Evolutionary conservation across 805 yeast species (phyloP).

Genomic region (Isabelozyma pseudorhagii): DNA sequence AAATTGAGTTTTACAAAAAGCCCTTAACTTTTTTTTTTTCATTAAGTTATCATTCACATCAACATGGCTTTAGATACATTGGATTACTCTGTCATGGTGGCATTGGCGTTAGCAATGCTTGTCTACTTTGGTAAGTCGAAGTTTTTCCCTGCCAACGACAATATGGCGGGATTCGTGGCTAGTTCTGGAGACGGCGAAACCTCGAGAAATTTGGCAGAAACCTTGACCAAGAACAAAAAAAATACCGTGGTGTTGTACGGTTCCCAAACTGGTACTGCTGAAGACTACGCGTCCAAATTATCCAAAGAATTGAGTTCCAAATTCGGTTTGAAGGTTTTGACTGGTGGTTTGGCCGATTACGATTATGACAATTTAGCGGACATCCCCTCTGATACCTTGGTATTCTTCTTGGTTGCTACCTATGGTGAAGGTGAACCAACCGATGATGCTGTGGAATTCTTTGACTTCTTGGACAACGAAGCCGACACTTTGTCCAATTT

Average conservation of each 20-base stretch:
- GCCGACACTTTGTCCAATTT: slow-evolving; percentile 56
- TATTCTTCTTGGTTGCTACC: slow-evolving; percentile 75
- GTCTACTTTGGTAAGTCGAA: slow-evolving; percentile 66
- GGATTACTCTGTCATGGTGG: slow-evolving; percentile 66
- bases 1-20: background rate
- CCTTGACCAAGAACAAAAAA: slow-evolving; percentile 60
- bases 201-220: slow-evolving; percentile 57
- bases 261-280: slow-evolving; percentile 98
- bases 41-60: background rate
- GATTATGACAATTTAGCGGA: slow-evolving; percentile 76
- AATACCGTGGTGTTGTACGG: slow-evolving; percentile 82
- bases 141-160: slow-evolving; percentile 38
- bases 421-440: slow-evolving; percentile 99
- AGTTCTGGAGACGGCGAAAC: slow-evolving; percentile 23
- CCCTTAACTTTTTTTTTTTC: background rate
- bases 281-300: slow-evolving; percentile 89
- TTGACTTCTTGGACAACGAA: slow-evolving; percentile 59
- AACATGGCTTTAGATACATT: slow-evolving; percentile 65
- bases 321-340: slow-evolving; percentile 78
- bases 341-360: slow-evolving; percentile 84
- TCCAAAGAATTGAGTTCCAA: slow-evolving; percentile 83
- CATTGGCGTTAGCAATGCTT: slow-evolving; percentile 60
- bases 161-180: slow-evolving; percentile 28
- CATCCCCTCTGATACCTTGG: slow-evolving; percentile 57
- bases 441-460: slow-evolving; percentile 84